Evolutionary conservation across 495 filamentous ascomycete genomes (phyloP), one percentile per base, ranked within the genome.

Genomic region (Aspergillus haitiensis): DNA sequence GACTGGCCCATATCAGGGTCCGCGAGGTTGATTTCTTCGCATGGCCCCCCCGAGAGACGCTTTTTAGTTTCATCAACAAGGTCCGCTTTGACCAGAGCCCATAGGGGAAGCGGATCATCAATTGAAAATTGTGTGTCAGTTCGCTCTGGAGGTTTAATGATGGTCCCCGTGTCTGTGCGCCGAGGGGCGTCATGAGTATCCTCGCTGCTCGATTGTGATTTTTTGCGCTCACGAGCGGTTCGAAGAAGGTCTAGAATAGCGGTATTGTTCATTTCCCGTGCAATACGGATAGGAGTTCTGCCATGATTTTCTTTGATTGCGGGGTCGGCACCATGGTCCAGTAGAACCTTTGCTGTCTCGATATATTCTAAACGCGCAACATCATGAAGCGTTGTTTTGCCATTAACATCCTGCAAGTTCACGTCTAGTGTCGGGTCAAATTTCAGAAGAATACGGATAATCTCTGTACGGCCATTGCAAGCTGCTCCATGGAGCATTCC

Each of bases 1-100:
- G 48, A 40, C 12, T 59, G 56, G 37, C 56, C 56, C 56, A 59
- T 59, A 40, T 59, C 56, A 0, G 56, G 56, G 27, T 59, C 56
- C 15, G 31, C 18, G 13, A 45, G 13, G 49, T 59, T 46, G 56
- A 59, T 53, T 3, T 59, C 39, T 2, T 46, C 37, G 1, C 13
- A 6, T 5, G 27, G 16, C 6, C 36, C 27, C 9, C 52, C 31
- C 8, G 34, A 32, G 10, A 59, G 49, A 2, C 39, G 39, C 6
- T 52, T 32, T 6, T 37, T 52, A 31, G 53, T 31, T 16, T 59
- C 56, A 3, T 33, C 49, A 15, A 36, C 1, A 13, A 37, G 39
- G 0, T 47, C 12, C 6, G 56, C 51, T 1, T 34, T 16, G 1
- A 16, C 56, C 0, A 59, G 27, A 0, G 56, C 44, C 56, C 56